Percentiles rank a stretch among this genome's conserved stretches.
These are phyloP conservation scores for Phytophthora multivora DNA, from an alignment of 352 stramenopile species.

Conservation along the genomic window DNA sequence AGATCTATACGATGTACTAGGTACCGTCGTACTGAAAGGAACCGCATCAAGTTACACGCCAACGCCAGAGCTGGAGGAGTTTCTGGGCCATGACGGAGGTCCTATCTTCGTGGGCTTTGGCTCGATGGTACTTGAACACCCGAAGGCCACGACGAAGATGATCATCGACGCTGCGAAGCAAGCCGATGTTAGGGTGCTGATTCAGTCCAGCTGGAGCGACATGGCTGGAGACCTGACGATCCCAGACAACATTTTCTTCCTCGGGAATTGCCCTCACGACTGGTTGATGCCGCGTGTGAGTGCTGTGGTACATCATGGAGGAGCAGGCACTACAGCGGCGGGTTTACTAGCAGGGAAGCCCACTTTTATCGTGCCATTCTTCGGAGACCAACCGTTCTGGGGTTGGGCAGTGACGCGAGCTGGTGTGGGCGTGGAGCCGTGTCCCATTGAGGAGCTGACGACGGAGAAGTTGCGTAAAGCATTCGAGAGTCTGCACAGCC, in stretches of 20 bases:
- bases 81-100: conserved; percentile 45
- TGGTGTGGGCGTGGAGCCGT: conserved; percentile 83
- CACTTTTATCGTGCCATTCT: conserved; percentile 94
- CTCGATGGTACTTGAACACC: conserved; percentile 91
- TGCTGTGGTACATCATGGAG: conserved; percentile 81
- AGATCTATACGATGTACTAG: conserved; percentile 51
- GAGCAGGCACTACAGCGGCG: conserved; percentile 90
- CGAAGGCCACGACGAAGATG: conserved; percentile 44
- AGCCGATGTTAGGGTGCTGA: conserved; percentile 75
- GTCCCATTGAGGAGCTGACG: conserved; percentile 80
- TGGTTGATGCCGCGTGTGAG: conserved; percentile 90
- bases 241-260: conserved; percentile 58
- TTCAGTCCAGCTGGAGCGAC: conserved; percentile 89
- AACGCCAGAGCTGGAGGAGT: conserved; percentile 24
- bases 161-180: conserved; percentile 48
- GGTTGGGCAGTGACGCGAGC: conserved; percentile 79
- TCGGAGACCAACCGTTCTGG: conserved; percentile 95
- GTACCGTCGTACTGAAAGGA: conserved; percentile 48
- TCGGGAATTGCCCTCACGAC: conserved; percentile 81
- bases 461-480: conserved; percentile 69
- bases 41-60: conserved; percentile 31
- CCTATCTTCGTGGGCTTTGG: conserved; percentile 95
- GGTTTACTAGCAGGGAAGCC: conserved; percentile 89
- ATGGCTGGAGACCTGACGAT: conserved; percentile 50
- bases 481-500: conserved; percentile 59